Evolutionary conservation across 331 rosid genomes (phyloP).

Genomic region (Prunus yedoensis): DNA sequence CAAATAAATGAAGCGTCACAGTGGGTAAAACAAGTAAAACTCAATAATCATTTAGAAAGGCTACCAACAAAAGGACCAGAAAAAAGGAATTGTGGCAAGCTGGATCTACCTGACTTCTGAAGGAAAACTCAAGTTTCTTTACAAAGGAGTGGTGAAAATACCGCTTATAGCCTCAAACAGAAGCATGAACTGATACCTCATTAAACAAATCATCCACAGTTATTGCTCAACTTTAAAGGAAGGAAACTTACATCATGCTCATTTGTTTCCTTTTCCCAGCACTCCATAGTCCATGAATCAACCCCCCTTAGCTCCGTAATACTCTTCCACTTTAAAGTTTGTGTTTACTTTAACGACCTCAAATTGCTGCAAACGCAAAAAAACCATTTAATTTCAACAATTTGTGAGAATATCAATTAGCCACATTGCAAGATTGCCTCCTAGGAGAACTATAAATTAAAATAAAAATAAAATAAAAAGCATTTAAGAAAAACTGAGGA

Average conservation of each 20-base stretch:
- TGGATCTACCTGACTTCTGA: not conserved
- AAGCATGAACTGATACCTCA: not conserved
- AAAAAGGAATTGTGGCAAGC: not conserved
- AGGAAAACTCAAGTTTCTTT: not conserved
- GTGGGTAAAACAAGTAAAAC: not conserved
- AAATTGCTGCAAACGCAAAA: constrained; percentile 71
- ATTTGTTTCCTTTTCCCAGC: constrained; percentile 69
- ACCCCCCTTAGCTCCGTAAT: constrained; percentile 83
- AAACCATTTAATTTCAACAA: constrained; percentile 18
- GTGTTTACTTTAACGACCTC: constrained; percentile 47
- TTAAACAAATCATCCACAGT: not conserved
- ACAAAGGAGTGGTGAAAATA: not conserved
- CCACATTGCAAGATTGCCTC: constrained; percentile 15
- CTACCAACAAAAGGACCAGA: no score
- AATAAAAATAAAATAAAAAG: not conserved
- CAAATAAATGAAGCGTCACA: not conserved
- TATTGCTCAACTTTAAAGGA: constrained; percentile 3
- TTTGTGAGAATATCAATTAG: constrained; percentile 13
- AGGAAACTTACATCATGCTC: constrained; percentile 57
- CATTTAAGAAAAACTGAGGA: not conserved
- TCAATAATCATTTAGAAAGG: not conserved
- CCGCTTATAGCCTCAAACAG: not conserved
- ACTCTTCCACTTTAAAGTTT: constrained; percentile 62
- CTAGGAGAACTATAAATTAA: not conserved
- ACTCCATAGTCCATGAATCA: constrained; percentile 58